Evolutionary conservation across 148 eudicot genomes (phyloP).

Genomic region (Dysphania ambrosioides): DNA sequence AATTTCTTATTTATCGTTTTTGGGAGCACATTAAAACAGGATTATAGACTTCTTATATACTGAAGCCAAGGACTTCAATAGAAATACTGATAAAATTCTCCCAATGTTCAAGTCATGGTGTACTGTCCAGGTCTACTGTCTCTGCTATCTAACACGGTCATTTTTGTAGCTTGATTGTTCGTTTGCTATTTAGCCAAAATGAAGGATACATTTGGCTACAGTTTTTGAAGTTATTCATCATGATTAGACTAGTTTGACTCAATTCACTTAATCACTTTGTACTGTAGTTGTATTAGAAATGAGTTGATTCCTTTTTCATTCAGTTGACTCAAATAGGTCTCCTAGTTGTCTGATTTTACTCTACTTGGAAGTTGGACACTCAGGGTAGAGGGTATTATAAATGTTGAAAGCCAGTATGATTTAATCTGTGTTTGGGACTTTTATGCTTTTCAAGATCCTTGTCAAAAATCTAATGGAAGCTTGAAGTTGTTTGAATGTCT

Average conservation of each 20-base stretch:
- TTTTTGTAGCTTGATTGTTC: neutral
- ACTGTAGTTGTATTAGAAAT: neutral
- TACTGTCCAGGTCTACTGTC: neutral
- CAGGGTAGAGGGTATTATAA: too few species aligned
- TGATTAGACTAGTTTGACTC: neutral
- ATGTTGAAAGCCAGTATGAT: too few species aligned
- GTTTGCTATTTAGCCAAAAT: neutral
- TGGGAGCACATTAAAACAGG: neutral
- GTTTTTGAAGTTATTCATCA: neutral
- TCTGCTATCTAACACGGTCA: neutral
- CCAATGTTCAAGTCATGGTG: neutral
- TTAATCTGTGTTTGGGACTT: neutral
- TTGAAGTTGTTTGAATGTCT: neutral
- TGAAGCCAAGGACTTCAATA: neutral
- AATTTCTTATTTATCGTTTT: neutral
- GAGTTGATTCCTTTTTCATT: neutral
- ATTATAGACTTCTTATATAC: neutral
- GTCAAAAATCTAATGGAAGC: neutral
- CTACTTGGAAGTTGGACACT: neutral
- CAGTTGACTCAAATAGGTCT: neutral
- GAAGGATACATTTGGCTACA: neutral
- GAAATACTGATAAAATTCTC: neutral
- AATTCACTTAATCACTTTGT: neutral
- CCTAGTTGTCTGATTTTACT: neutral
- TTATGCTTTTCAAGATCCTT: neutral